Percentiles rank a stretch among this genome's conserved stretches.
Conservation (phyloP, 2,329 filamentous ascomycete species). For the Tolypocladium amazonense region DNA sequence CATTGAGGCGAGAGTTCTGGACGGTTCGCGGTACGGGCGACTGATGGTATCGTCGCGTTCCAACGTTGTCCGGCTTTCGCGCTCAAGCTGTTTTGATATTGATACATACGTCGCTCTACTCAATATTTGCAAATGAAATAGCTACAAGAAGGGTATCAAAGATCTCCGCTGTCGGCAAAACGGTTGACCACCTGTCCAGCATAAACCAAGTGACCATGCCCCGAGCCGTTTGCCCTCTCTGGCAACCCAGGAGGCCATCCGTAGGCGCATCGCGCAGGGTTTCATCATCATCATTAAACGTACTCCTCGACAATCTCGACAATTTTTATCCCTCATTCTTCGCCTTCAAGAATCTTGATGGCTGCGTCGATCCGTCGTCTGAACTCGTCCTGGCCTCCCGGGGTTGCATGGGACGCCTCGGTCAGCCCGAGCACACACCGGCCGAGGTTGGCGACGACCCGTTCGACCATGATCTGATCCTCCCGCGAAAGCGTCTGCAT, state of each 20-base stretch:
- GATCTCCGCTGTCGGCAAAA: neutral
- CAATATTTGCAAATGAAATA: neutral
- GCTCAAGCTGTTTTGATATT: neutral
- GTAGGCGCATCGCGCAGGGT: neutral
- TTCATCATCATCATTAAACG: neutral
- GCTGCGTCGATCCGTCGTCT: constrained; percentile 66
- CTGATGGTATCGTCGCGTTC: too few species aligned
- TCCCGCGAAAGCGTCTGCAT: constrained; percentile 40
- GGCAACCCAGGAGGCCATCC: neutral
- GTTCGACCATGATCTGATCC: constrained; percentile 50
- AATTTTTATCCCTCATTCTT: neutral
- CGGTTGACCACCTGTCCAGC: neutral
- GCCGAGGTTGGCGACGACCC: constrained; percentile 47
- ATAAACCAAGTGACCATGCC: neutral
- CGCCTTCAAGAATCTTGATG: constrained; percentile 61
- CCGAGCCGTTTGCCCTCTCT: neutral
- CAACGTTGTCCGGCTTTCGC: too few species aligned
- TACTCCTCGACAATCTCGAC: neutral
- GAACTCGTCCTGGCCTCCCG: constrained; percentile 53
- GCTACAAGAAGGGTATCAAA: constrained; percentile 16
- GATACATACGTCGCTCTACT: neutral
- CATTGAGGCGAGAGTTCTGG: too few species aligned
- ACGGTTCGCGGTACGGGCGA: too few species aligned
- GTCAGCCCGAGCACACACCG: constrained; percentile 48
- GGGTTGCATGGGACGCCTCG: constrained; percentile 40